These are phyloP conservation scores for Plasmodium chabaudi DNA, from an alignment of 169 alveolate species.

Conservation along the genomic window DNA sequence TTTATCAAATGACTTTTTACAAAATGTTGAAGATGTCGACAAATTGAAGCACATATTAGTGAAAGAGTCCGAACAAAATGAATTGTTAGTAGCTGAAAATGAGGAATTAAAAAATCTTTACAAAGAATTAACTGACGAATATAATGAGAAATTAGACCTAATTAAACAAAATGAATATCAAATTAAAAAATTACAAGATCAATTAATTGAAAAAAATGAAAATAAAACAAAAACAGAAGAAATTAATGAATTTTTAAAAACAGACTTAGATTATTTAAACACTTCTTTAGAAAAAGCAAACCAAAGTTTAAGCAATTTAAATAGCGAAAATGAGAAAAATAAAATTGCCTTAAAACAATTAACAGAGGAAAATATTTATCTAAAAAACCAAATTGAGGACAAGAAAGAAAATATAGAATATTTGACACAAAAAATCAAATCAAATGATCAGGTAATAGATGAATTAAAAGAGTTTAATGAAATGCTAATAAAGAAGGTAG, in stretches of 20 bases:
- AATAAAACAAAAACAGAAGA: slow-evolving; percentile 34
- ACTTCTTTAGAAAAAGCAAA: slow-evolving; percentile 53
- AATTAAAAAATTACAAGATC: slow-evolving; percentile 18
- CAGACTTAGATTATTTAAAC: slow-evolving; percentile 42
- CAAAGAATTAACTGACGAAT: slow-evolving; percentile 31
- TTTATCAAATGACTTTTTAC: slow-evolving; percentile 44
- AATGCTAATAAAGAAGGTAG: slow-evolving; percentile 24
- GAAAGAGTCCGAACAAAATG: slow-evolving; percentile 42
- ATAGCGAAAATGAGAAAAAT: slow-evolving; percentile 48
- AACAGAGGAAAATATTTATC: slow-evolving; percentile 28
- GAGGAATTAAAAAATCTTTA: slow-evolving; percentile 30
- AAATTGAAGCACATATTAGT: slow-evolving; percentile 4
- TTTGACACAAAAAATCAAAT: slow-evolving; percentile 20
- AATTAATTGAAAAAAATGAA: slow-evolving; percentile 47
- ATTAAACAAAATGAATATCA: slow-evolving; percentile 39
- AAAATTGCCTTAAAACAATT: slow-evolving; percentile 23
- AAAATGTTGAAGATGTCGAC: slow-evolving; percentile 35
- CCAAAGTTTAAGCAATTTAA: slow-evolving; percentile 50
- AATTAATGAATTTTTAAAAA: slow-evolving; percentile 54
- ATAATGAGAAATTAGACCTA: slow-evolving; percentile 40
- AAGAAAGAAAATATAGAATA: slow-evolving; percentile 30
- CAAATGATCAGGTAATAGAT: slow-evolving; percentile 19
- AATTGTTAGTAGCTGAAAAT: slow-evolving; percentile 15
- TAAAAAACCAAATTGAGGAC: slow-evolving; percentile 29
- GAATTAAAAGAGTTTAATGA: slow-evolving; percentile 66